phyloP scores from a whole-genome alignment of 495 filamentous ascomycete species.

The Echria macrotheca region DNA sequence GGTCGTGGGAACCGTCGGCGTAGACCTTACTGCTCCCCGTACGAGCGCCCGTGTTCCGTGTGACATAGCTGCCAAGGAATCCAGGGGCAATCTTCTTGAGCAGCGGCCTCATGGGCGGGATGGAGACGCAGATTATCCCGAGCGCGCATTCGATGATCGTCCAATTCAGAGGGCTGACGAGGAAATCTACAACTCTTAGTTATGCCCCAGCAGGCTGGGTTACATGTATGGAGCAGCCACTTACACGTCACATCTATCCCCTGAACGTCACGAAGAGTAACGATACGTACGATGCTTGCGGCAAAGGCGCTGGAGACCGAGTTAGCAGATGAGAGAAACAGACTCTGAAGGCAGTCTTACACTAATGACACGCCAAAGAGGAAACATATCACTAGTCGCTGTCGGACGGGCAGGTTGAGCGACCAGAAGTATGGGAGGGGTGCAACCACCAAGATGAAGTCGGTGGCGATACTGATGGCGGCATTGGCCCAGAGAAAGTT shows the following conservation, averaged over 20 bases:
- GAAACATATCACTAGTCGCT: slow-evolving; percentile 21
- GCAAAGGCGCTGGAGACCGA: slow-evolving; percentile 18
- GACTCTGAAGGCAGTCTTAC: slow-evolving; percentile 10
- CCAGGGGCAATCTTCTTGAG: slow-evolving; percentile 13
- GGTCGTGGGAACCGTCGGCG: not conserved
- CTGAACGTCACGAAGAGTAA: slow-evolving; percentile 13
- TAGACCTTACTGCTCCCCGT: not conserved
- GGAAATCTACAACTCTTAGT: slow-evolving; percentile 17
- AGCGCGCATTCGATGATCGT: slow-evolving; percentile 27
- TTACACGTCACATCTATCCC: slow-evolving; percentile 25
- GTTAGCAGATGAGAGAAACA: not conserved
- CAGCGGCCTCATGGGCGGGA: slow-evolving; percentile 26
- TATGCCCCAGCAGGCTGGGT: not conserved
- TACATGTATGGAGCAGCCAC: not conserved
- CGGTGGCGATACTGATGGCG: slow-evolving; percentile 39
- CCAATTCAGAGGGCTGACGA: slow-evolving; percentile 27
- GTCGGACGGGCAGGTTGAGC: slow-evolving; percentile 24
- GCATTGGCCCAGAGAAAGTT: slow-evolving; percentile 41
- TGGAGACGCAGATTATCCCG: slow-evolving; percentile 27
- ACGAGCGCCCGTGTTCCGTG: not conserved
- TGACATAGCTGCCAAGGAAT: slow-evolving; percentile 6
- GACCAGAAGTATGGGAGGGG: slow-evolving; percentile 41
- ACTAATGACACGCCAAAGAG: slow-evolving; percentile 24
- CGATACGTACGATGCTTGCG: slow-evolving; percentile 23
- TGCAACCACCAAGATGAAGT: slow-evolving; percentile 40